Base-by-base conservation (phyloP, 306 rosid species). In the Cucumis cinereus region DNA sequence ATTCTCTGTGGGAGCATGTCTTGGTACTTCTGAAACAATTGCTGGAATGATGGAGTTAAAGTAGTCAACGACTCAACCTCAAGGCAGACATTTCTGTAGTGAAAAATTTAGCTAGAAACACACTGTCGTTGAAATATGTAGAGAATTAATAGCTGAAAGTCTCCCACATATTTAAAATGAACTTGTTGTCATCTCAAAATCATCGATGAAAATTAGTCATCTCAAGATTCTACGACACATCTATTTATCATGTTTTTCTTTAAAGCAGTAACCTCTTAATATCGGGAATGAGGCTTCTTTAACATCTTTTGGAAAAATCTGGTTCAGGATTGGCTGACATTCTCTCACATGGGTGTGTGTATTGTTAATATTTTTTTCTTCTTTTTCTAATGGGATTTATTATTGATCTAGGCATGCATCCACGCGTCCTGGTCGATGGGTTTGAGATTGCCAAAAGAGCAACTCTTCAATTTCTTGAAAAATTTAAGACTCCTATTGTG, bases 361-460 rank as follows among this genome's bases (percentile, higher is more conserved):
- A 54, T 12, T 55, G 58, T 73, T 38, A 11, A 4, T 20, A 3
- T 0, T 55, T 33, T 54, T 20, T 54, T 36, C 36, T 20, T 53
- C 19, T 70, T 3, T 41, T 54, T 53, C 63, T 47, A n/a, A 41
- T 62, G 73, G 57, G 9, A 19, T 68, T 77, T n/a, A 28, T 8
- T 10, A 10, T 60, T 1, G 50, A 62, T 86, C 22, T 68, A 94
- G 99, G 99, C 61, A 92, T 94, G 97, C 99, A 94, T 90, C 99
- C 99, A 20, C 97, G 99, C 33, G 91, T 94, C 12, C 76, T 94
- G 80, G 97, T 94, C 69, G 99, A 94, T 86, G 99, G 99, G 52
- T 92, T 94, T 81, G 99, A 94, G 86, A 92, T 92, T 82, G 99
- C 99, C 47, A 94, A 94, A 74, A 81, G 81, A 78, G 95, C 99